A percentile compares a stretch with the other conserved stretches of the same genome.
Conservation (phyloP, 2,329 filamentous ascomycete species). For the Talaromyces sp. region DNA sequence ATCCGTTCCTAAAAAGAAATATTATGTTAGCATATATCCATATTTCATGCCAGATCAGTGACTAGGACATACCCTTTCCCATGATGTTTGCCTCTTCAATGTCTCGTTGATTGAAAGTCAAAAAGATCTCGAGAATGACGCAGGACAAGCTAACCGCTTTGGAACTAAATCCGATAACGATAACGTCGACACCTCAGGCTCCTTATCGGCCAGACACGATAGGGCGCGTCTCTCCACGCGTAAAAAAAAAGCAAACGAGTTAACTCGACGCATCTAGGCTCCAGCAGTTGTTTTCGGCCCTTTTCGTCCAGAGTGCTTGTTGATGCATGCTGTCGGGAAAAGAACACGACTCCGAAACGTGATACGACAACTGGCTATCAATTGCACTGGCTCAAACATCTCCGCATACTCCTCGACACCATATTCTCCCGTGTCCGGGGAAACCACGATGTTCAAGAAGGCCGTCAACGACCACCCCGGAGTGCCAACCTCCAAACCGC, state of each 20-base stretch:
- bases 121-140: conserved; percentile 19
- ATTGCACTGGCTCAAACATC: conserved; percentile 22
- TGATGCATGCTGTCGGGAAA: conserved; percentile 32
- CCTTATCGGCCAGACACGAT: not conserved
- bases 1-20: conserved; percentile 47
- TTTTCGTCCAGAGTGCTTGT: conserved; percentile 5
- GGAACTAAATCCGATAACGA: conserved; percentile 8
- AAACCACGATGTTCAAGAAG: conserved; percentile 43
- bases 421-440: conserved; percentile 18
- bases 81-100: conserved; percentile 22
- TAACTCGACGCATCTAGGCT: not conserved
- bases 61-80: conserved; percentile 32
- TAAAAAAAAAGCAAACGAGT: not conserved
- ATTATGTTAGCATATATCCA: not conserved
- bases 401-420: conserved; percentile 31
- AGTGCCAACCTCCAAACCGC: conserved; percentile 30
- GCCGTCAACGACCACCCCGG: conserved; percentile 44
- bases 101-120: conserved; percentile 11
- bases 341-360: conserved; percentile 21
- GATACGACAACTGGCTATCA: conserved; percentile 25
- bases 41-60: not conserved
- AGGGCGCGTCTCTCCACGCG: conserved; percentile 6
- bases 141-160: conserved; percentile 20
- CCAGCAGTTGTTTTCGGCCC: not conserved
- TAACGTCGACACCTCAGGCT: not conserved